Evolutionary conservation across 306 rosid species (phyloP), one percentile per base, ranked within the genome.

Genomic region (Cucumis sativus): DNA sequence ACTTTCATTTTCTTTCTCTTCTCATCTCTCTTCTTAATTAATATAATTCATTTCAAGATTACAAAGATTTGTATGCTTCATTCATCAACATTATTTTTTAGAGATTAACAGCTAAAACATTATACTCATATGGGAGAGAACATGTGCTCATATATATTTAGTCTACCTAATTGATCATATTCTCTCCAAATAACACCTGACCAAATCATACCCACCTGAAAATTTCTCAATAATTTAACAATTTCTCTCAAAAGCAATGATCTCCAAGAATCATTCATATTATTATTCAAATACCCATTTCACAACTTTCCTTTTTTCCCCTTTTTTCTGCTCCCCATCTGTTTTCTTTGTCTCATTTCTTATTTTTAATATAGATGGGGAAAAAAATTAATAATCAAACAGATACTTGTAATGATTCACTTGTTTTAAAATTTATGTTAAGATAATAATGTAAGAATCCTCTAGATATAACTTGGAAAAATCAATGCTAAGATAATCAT

Each of bases 61-160:
- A 72, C 45, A 52, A 51, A 72, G 77, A 72, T 72, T 63, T 72
- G 43, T 55, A 72, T 28, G 45, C 6, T 51, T 72, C 8, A 28
- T 72, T 72, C 15, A 52, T 71, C 58, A 47, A 40, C 56, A 43
- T 40, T 28, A 23, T 23, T 71, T 63, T 49, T 47, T 8, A 21
- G 59, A 70, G 40, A 25, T 70, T 47, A 70, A 23, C 33, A 37
- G 16, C 52, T 15, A 18, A 67, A 67, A 0, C 17, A 67, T 47
- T 67, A 67, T 39, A 67, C 5, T 11, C 9, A 40, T n/a, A 37
- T 45, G 14, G 65, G 61, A 25, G 74, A 74, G 71, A 57, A 83
- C 92, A 89, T 85, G 94, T 88, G 92, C 56, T 80, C 55, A 78
- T 83, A 77, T 16, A 81, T 88, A 85, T 83, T 83, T 81, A 61